phyloP scores from a whole-genome alignment of 2,329 filamentous ascomycete genomes.

The Colletotrichum euphorbiae region DNA sequence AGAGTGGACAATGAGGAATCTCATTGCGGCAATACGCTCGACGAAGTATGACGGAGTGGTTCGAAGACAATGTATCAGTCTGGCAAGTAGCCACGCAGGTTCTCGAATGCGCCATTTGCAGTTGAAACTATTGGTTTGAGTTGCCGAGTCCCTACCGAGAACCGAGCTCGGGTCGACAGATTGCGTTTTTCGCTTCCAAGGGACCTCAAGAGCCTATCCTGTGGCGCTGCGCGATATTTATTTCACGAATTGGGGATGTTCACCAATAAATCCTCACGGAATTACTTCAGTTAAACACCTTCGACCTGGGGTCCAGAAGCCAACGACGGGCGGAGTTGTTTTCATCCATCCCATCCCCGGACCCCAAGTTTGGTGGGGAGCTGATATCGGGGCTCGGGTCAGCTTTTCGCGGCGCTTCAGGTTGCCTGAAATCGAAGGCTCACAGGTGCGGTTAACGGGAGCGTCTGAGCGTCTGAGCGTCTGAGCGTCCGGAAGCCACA shows the following conservation, averaged over 20 bases:
- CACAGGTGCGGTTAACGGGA: slow-evolving; percentile 34
- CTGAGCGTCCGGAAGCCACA: slow-evolving; percentile 6
- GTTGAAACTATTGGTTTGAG: background rate
- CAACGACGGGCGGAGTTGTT: slow-evolving; percentile 27
- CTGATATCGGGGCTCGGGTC: slow-evolving; percentile 28
- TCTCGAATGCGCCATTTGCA: background rate
- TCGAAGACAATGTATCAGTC: background rate
- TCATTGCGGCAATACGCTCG: background rate
- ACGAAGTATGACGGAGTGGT: background rate
- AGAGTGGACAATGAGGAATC: slow-evolving; percentile 8
- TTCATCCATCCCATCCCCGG: slow-evolving; percentile 17
- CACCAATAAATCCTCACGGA: slow-evolving; percentile 14
- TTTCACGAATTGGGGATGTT: slow-evolving; percentile 15
- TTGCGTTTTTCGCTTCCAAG: background rate
- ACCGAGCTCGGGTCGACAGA: slow-evolving; percentile 24
- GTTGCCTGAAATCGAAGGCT: slow-evolving; percentile 26
- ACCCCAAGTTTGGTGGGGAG: slow-evolving; percentile 25
- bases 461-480: slow-evolving; percentile 5
- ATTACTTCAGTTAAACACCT: background rate
- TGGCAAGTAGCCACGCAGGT: background rate
- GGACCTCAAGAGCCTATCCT: background rate
- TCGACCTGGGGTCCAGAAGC: slow-evolving; percentile 24
- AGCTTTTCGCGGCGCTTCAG: slow-evolving; percentile 37
- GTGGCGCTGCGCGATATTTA: background rate
- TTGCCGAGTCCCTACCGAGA: slow-evolving; percentile 17